Conservation (phyloP, 495 filamentous ascomycete species). For the Neurospora sp. region DNA sequence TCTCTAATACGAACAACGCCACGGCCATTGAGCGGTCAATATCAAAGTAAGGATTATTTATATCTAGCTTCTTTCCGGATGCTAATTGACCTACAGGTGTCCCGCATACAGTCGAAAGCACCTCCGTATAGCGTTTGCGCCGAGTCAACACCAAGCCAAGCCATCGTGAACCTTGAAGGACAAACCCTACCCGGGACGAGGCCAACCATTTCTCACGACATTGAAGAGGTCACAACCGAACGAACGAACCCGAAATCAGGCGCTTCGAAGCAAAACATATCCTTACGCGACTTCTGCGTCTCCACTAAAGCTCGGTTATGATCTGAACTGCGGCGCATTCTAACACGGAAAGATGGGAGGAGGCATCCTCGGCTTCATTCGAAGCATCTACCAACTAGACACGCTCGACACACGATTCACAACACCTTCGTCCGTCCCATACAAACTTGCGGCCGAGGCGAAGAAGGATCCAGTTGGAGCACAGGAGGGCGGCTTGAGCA, state of each 20-base stretch:
- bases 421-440: constrained; percentile 56
- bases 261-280: not conserved
- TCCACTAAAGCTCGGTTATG: not conserved
- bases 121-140: not conserved
- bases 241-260: not conserved
- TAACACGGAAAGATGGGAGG: constrained; percentile 1
- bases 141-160: not conserved
- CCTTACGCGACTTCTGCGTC: not conserved
- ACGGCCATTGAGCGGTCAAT: not conserved
- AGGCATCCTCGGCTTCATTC: constrained; percentile 34
- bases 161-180: not conserved
- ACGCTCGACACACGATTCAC: constrained; percentile 91
- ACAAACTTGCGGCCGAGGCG: constrained; percentile 38
- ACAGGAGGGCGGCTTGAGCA: constrained; percentile 16
- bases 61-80: not conserved
- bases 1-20: not conserved
- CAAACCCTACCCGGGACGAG: not conserved
- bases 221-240: not conserved
- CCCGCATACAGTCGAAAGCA: not conserved
- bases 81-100: not conserved
- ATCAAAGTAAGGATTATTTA: not conserved
- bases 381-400: constrained; percentile 69
- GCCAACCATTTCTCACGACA: not conserved
- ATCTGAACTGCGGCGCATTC: not conserved
- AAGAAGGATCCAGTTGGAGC: constrained; percentile 21